Conservation (phyloP, 108 stramenopile species). For the Aurantiochytrium sp. region DNA sequence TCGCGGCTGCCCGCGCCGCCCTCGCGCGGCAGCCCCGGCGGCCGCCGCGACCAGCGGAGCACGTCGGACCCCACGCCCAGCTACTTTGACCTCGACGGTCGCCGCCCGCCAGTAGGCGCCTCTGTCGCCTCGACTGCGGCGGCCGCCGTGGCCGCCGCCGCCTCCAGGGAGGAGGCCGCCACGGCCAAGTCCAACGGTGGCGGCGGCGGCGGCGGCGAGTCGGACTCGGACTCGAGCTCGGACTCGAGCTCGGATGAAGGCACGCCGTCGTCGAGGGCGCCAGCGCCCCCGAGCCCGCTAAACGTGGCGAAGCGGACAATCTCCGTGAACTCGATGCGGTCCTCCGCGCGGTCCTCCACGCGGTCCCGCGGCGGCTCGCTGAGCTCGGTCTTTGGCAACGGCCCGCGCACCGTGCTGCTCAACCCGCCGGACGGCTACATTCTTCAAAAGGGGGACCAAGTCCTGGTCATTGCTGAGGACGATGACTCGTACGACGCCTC, state of each 20-base stretch:
- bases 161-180: no score
- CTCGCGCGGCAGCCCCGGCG: not conserved
- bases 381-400: not conserved
- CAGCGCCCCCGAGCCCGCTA: not conserved
- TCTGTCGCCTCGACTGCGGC: no score
- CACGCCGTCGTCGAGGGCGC: not conserved
- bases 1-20: not conserved
- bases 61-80: not conserved
- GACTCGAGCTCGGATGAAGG: not conserved
- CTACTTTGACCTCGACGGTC: no score
- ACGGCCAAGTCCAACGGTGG: no score
- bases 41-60: not conserved
- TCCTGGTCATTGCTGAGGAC: conserved; percentile 54
- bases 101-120: no score
- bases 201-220: no score
- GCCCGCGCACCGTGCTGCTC: conserved; percentile 24
- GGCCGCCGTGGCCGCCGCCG: no score
- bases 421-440: conserved; percentile 47
- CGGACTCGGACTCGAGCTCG: no score
- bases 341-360: not conserved
- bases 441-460: conserved; percentile 44
- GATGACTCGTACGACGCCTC: conserved; percentile 48
- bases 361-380: not conserved
- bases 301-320: not conserved
- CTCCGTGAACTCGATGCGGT: not conserved